Conservation (phyloP, 306 rosid species). For the Cicer cuneatum region DNA sequence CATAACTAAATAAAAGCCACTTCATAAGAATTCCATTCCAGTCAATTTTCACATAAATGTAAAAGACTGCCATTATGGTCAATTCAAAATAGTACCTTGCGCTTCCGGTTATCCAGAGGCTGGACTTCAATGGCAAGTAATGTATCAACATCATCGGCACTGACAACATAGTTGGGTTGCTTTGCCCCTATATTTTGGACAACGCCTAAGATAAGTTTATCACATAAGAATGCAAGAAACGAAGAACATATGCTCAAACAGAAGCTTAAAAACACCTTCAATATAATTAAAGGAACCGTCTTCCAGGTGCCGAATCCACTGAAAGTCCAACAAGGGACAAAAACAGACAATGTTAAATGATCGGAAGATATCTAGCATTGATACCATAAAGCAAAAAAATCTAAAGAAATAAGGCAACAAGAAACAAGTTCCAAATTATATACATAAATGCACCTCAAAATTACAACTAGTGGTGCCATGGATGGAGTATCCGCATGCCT, state of each 20-base stretch:
- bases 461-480: conserved; percentile 95
- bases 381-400: conserved; percentile 13
- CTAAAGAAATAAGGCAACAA: conserved; percentile 38
- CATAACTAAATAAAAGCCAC: conserved; percentile 20
- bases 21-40: conserved; percentile 1
- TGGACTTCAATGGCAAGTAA: conserved; percentile 95
- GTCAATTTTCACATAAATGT: conserved; percentile 15
- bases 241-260: conserved; percentile 28
- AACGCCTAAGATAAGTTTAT: conserved; percentile 42
- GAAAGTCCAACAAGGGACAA: conserved; percentile 46
- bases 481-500: conserved; percentile 84
- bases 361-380: conserved; percentile 36
- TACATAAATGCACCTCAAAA: conserved; percentile 75
- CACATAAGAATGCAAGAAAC: conserved; percentile 20
- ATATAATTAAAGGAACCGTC: conserved; percentile 92
- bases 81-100: conserved; percentile 65
- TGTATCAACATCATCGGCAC: conserved; percentile 86
- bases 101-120: conserved; percentile 93
- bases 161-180: conserved; percentile 90
- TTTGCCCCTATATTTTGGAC: conserved; percentile 72
- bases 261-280: conserved; percentile 65
- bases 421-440: conserved; percentile 34
- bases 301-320: conserved; percentile 94
- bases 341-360: conserved; percentile 38
- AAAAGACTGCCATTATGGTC: conserved; percentile 29